A percentile compares a stretch with the other conserved stretches of the same genome.
phyloP scores from a whole-genome alignment of 2,329 filamentous ascomycete genomes.

The Metarhizium rileyi region DNA sequence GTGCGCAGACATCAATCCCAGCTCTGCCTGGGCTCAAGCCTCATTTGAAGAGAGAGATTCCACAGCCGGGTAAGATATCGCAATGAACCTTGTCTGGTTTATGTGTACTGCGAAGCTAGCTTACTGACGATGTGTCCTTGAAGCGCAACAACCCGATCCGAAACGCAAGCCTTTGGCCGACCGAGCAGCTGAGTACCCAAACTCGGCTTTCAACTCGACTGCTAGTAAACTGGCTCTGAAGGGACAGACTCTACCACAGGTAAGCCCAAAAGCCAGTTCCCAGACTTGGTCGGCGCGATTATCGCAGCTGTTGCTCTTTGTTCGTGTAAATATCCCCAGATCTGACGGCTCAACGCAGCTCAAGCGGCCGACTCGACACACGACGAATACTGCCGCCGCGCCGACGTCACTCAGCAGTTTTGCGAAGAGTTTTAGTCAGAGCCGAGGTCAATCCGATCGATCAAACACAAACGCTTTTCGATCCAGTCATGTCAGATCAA shows the following conservation, averaged over 20 bases:
- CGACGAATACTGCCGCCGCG: conserved; percentile 16
- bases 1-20: conserved; percentile 33
- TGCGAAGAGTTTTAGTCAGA: conserved; percentile 47
- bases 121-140: conserved; percentile 11
- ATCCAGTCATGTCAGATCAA: conserved; percentile 35
- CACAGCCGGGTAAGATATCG: conserved; percentile 30
- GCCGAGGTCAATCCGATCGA: conserved; percentile 38
- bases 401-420: conserved; percentile 35
- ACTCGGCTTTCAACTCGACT: conserved; percentile 19
- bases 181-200: conserved; percentile 40
- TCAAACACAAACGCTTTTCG: conserved; percentile 43
- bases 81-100: not conserved
- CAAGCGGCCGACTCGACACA: conserved; percentile 31
- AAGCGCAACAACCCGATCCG: conserved; percentile 44
- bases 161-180: conserved; percentile 53
- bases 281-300: not conserved
- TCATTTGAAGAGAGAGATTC: conserved; percentile 41
- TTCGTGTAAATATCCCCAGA: not conserved
- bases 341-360: conserved; percentile 15
- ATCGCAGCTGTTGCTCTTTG: conserved; percentile 1
- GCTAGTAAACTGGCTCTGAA: conserved; percentile 31
- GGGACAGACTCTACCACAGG: conserved; percentile 30
- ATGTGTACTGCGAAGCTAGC: not conserved
- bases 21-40: conserved; percentile 26
- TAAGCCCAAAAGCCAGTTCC: conserved; percentile 4